A percentile compares a stretch with the other conserved stretches of the same genome.
Evolutionary conservation across 192 early-diverging fungal species (phyloP).

Genomic region (Coemansia biformis): DNA sequence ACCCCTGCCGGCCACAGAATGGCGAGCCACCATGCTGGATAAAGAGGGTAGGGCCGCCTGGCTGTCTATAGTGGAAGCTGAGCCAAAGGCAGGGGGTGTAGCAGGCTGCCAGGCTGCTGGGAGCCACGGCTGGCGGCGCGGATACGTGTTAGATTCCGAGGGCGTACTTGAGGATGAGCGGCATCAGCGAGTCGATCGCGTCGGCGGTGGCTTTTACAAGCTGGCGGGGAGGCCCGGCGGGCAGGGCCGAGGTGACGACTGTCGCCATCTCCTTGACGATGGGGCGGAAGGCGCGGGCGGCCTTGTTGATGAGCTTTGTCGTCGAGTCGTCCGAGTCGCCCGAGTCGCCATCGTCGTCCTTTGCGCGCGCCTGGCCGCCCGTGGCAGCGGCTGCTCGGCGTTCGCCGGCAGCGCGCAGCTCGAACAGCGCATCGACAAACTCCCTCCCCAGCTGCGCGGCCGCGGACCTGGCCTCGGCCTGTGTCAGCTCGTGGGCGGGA

Average conservation of each 20-base stretch:
- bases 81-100: too few relatives aligned
- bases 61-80: too few relatives aligned
- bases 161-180: slow-evolving; percentile 44
- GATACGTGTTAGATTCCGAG: slow-evolving; percentile 18
- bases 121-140: too few relatives aligned
- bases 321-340: slow-evolving; percentile 27
- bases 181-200: slow-evolving; percentile 35
- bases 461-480: slow-evolving; percentile 12
- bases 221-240: slow-evolving; percentile 30
- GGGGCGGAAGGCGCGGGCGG: slow-evolving; percentile 19
- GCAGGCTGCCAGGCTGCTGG: too few relatives aligned
- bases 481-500: slow-evolving; percentile 10
- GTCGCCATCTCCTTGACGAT: slow-evolving; percentile 31
- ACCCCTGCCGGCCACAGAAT: too few relatives aligned
- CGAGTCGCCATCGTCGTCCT: slow-evolving; percentile 19
- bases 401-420: slow-evolving; percentile 15
- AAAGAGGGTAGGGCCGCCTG: too few relatives aligned
- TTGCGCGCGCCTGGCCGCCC: slow-evolving; percentile 11
- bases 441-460: slow-evolving; percentile 19
- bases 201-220: slow-evolving; percentile 35
- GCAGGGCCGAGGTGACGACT: slow-evolving; percentile 18
- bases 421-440: slow-evolving; percentile 28
- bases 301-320: slow-evolving; percentile 26
- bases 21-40: too few relatives aligned
- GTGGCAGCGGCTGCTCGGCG: neutral